Conservation (phyloP, 371 early-diverging fungal species). For the Rhizopus stolonifer region DNA sequence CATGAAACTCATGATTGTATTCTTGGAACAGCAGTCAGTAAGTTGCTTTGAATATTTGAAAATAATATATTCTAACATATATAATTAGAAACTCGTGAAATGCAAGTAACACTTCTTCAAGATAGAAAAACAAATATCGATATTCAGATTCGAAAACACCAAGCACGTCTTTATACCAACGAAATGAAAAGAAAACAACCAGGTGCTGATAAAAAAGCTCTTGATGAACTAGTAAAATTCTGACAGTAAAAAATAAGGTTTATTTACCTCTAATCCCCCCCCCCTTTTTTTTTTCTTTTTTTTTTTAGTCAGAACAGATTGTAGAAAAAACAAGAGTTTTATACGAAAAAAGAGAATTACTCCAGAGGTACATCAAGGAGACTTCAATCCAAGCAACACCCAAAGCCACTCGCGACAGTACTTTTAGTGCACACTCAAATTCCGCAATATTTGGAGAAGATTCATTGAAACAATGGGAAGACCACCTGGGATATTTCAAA, state of each 20-base stretch:
- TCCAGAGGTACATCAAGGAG: slow-evolving; percentile 40
- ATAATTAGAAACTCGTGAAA: slow-evolving; percentile 50
- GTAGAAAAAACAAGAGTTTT: slow-evolving; percentile 44
- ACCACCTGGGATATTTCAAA: slow-evolving; percentile 46
- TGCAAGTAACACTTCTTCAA: slow-evolving; percentile 55
- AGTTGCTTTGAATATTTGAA: slow-evolving; percentile 1
- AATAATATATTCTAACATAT: background rate
- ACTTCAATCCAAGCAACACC: slow-evolving; percentile 29
- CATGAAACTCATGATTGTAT: slow-evolving; percentile 51
- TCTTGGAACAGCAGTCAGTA: slow-evolving; percentile 50
- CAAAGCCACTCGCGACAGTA: slow-evolving; percentile 11
- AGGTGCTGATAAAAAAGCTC: slow-evolving; percentile 10
- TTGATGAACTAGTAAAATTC: slow-evolving; percentile 22
- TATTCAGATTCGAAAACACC: slow-evolving; percentile 55
- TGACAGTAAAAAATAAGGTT: no score
- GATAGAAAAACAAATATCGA: slow-evolving; percentile 61
- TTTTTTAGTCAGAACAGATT: slow-evolving; percentile 42
- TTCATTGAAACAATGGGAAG: slow-evolving; percentile 40
- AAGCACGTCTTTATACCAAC: slow-evolving; percentile 36
- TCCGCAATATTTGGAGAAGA: slow-evolving; percentile 39
- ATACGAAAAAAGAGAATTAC: slow-evolving; percentile 44
- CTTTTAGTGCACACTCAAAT: slow-evolving; percentile 18
- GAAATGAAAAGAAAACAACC: slow-evolving; percentile 28
- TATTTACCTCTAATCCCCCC: no score
- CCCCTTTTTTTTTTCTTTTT: no score